Conservation (phyloP, 805 yeast genomes). For the Ogataea zsoltii region DNA sequence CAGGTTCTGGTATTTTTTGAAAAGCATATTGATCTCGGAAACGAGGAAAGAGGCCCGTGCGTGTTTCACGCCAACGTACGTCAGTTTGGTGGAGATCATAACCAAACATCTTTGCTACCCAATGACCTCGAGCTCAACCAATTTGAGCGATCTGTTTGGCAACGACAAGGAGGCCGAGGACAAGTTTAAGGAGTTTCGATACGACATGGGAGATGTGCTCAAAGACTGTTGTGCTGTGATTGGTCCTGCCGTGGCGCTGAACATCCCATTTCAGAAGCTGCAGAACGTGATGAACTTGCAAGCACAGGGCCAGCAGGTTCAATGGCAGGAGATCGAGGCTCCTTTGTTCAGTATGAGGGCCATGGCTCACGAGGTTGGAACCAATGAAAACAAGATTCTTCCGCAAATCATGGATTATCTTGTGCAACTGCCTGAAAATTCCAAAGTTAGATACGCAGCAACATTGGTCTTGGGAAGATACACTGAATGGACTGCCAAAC, state of each 20-base stretch:
- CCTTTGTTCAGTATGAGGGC: slow-evolving; percentile 86
- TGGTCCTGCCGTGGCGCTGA: slow-evolving; percentile 70
- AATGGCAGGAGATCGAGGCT: slow-evolving; percentile 90
- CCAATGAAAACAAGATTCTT: slow-evolving; percentile 60
- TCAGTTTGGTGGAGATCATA: slow-evolving; percentile 59
- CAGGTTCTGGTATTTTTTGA: slow-evolving; percentile 85
- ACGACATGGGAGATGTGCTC: slow-evolving; percentile 96
- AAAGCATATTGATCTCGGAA: slow-evolving; percentile 65
- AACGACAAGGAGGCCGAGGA: slow-evolving; percentile 83
- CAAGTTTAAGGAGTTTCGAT: slow-evolving; percentile 89
- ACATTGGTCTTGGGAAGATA: slow-evolving; percentile 94
- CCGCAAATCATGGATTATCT: slow-evolving; percentile 76
- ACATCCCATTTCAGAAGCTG: slow-evolving; percentile 67
- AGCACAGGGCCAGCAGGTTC: slow-evolving; percentile 36
- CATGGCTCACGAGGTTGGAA: slow-evolving; percentile 88
- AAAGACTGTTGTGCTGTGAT: slow-evolving; percentile 93
- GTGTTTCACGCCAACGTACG: slow-evolving; percentile 55
- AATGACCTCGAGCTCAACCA: slow-evolving; percentile 35
- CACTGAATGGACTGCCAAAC: slow-evolving; percentile 90
- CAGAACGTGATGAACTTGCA: slow-evolving; percentile 40
- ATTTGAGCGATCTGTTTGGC: slow-evolving; percentile 52
- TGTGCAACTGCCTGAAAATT: slow-evolving; percentile 76
- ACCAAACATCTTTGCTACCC: slow-evolving; percentile 79
- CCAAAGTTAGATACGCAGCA: slow-evolving; percentile 87
- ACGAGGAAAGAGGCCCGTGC: slow-evolving; percentile 54